Evolutionary conservation across 768 basidiomycete genomes (phyloP).

Genomic region (Psilocybe cyanescens): DNA sequence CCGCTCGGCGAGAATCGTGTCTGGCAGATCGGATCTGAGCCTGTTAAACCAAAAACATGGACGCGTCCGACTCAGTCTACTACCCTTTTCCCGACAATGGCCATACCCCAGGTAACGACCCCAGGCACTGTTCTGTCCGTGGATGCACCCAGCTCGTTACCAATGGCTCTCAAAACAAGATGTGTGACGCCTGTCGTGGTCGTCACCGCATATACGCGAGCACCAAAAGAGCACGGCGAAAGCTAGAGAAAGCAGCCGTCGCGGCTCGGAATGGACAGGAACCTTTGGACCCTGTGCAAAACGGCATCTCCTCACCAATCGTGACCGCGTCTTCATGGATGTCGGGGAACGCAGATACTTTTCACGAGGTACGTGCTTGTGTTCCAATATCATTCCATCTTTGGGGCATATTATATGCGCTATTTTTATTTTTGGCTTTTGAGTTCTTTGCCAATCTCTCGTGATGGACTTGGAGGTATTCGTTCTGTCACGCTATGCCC

Average conservation of each 20-base stretch:
- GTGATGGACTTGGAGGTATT: neutral
- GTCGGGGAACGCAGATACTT: neutral
- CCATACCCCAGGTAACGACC: neutral
- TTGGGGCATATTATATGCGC: neutral
- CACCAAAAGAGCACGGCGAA: conserved; percentile 53
- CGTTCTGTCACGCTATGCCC: neutral
- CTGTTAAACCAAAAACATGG: conserved; percentile 11
- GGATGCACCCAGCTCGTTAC: conserved; percentile 13
- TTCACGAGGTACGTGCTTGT: neutral
- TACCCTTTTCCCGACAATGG: conserved; percentile 7
- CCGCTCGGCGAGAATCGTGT: neutral
- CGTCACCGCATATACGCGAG: conserved; percentile 55
- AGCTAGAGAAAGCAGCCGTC: conserved; percentile 51
- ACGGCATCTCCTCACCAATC: neutral
- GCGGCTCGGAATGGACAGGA: neutral
- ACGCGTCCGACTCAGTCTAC: conserved; percentile 17
- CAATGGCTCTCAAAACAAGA: conserved; percentile 36
- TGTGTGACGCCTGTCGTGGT: conserved; percentile 56
- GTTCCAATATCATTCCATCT: neutral
- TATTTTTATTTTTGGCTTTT: neutral
- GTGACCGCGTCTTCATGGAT: neutral
- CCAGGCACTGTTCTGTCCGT: conserved; percentile 14
- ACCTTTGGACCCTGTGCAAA: neutral
- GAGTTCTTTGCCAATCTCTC: neutral
- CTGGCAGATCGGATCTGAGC: conserved; percentile 1